Conservation (phyloP, 805 yeast genomes). For the Debaryomyces castellii region DNA sequence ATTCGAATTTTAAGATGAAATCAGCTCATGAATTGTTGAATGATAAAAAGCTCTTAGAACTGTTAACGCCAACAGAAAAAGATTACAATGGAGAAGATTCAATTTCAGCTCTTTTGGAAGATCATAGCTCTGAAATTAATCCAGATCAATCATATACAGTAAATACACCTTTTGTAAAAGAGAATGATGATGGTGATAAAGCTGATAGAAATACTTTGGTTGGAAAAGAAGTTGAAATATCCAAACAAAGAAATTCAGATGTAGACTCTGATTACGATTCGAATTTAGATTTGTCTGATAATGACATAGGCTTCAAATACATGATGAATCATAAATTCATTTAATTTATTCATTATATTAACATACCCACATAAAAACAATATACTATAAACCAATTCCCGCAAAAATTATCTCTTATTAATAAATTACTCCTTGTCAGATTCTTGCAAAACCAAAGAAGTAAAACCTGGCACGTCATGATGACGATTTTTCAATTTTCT, state of each 20-base stretch:
- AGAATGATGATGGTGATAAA: too few relatives aligned
- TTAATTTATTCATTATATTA: neutral
- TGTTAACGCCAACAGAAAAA: conserved; percentile 3
- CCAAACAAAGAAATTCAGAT: too few relatives aligned
- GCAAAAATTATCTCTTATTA: neutral
- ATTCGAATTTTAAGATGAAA: conserved; percentile 30
- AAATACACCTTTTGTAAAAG: too few relatives aligned
- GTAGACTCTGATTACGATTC: conserved; percentile 26
- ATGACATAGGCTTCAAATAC: conserved; percentile 10
- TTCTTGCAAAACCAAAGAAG: conserved; percentile 19
- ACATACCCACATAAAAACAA: conserved; percentile 1
- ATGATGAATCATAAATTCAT: conserved; percentile 10
- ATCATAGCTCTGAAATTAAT: too few relatives aligned
- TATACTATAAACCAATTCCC: conserved; percentile 1
- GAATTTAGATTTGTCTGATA: conserved; percentile 22
- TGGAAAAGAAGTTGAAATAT: too few relatives aligned
- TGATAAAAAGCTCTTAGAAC: conserved; percentile 16
- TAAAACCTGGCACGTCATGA: conserved; percentile 30
- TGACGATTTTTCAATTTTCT: conserved; percentile 22
- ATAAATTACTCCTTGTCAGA: neutral
- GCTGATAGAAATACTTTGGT: too few relatives aligned
- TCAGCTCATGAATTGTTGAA: conserved; percentile 41
- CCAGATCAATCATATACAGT: too few relatives aligned
- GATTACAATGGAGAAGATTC: neutral
- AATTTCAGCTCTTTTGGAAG: too few relatives aligned